phyloP scores from a whole-genome alignment of 805 yeast genomes.

The Yamadazyma olivae region DNA sequence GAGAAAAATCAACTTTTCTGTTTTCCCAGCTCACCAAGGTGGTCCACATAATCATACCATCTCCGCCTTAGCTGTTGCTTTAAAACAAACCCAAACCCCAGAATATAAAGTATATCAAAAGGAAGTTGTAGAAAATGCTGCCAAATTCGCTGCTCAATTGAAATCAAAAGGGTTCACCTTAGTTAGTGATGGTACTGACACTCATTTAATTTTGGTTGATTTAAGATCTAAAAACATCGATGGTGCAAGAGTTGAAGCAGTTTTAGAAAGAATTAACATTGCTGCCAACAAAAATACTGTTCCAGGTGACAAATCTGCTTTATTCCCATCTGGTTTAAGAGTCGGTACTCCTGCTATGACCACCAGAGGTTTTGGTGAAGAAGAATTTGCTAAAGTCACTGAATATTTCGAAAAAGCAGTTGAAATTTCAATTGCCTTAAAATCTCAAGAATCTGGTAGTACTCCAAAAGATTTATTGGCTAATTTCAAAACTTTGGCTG shows the following conservation, averaged over 20 bases:
- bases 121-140: constrained; percentile 86
- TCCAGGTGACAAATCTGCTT: constrained; percentile 96
- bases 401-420: constrained; percentile 80
- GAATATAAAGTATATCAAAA: constrained; percentile 89
- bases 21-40: constrained; percentile 99
- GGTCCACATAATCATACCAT: constrained; percentile 99
- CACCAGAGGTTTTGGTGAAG: constrained; percentile 91
- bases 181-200: constrained; percentile 94
- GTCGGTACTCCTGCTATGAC: constrained; percentile 99
- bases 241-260: constrained; percentile 96
- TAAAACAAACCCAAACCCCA: constrained; percentile 88
- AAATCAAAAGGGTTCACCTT: constrained; percentile 69
- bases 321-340: constrained; percentile 96
- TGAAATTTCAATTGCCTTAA: constrained; percentile 57
- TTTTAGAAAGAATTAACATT: constrained; percentile 90
- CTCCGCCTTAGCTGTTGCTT: constrained; percentile 94
- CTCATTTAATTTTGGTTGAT: constrained; percentile 91
- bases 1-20: constrained; percentile 93
- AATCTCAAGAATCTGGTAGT: constrained; percentile 55
- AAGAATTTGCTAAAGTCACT: constrained; percentile 78
- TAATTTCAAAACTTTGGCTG: constrained; percentile 72
- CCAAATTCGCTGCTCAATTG: constrained; percentile 74
- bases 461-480: constrained; percentile 57
- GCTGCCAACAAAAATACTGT: constrained; percentile 97
- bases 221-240: constrained; percentile 88